Base-by-base conservation (phyloP, 1,139 yeast species). In the Pichia sp. region DNA sequence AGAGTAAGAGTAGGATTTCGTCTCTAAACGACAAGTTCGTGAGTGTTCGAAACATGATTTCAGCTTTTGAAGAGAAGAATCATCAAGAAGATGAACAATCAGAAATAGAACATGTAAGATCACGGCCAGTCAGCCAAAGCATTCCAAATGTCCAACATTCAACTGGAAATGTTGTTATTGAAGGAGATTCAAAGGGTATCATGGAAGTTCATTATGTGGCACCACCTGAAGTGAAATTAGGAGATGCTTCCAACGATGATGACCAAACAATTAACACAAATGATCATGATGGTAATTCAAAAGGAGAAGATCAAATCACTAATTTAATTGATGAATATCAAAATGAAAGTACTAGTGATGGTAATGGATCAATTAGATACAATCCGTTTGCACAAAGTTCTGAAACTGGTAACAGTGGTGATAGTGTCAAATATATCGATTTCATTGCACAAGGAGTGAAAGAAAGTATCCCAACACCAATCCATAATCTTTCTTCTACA, bases 151-250 rank as follows among this genome's bases (percentile, higher is more conserved):
- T n/a, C n/a, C n/a, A n/a, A n/a, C n/a, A n/a, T n/a, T n/a, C n/a
- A n/a, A n/a, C 12, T 14, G 39, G 18, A 12, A 18, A 37, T 14
- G 19, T 37, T 11, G 38, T 42, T 8, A 37, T 42, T 21, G 46
- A 42, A 31, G 46, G 46, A 20, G 42, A 42, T 17, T 42, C 46
- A 2, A 37, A 21, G 10, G 46, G 46, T 2, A 34, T 42, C 11
- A 18, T 36, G 8, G 33, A 18, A 24, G 9, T 31, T n/a, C 43
- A 40, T 4, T 33, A 30, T 38, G 22, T 38, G 4, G 32, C n/a
- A 28, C 24, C 28, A 28, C 24, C 11, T 28, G 14, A 28, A 10
- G 14, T 11, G 11, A 24, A 8, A 24, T 8, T 24, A 8, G 27
- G 10, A 24, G 27, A 24, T 8, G 10, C 27, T 24, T 8, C 27